phyloP scores from a whole-genome alignment of 371 early-diverging fungal genomes.

The Actinomucor elegans region DNA sequence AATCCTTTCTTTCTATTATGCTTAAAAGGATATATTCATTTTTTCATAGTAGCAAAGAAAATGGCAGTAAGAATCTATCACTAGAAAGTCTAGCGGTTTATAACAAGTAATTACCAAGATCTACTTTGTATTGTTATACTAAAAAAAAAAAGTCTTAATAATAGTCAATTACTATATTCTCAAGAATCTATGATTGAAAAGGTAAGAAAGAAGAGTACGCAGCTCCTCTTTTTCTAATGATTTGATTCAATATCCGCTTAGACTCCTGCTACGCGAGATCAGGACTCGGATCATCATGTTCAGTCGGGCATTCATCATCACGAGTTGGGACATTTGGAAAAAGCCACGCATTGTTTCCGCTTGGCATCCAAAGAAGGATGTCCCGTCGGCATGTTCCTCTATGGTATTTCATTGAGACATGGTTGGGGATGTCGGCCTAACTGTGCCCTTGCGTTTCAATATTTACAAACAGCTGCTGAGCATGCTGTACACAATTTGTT shows the following conservation, averaged over 20 bases:
- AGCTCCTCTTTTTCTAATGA: background rate
- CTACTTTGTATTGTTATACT: too few relatives aligned
- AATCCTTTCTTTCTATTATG: background rate
- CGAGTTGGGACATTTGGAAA: constrained; percentile 66
- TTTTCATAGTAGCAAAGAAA: constrained; percentile 3
- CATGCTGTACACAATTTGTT: constrained; percentile 62
- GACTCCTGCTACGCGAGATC: background rate
- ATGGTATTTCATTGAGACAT: constrained; percentile 77
- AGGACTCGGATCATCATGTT: constrained; percentile 19
- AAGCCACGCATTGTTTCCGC: constrained; percentile 72
- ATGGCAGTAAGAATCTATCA: background rate
- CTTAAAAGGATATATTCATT: constrained; percentile 12
- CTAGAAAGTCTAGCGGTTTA: constrained; percentile 3
- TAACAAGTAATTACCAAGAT: constrained; percentile 2
- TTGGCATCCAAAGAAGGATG: constrained; percentile 63
- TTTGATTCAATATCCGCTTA: background rate
- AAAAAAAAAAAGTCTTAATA: too few relatives aligned
- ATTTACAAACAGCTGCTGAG: constrained; percentile 76
- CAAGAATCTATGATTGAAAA: constrained; percentile 18
- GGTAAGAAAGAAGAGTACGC: constrained; percentile 7
- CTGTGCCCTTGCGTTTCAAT: constrained; percentile 63
- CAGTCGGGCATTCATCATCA: constrained; percentile 64
- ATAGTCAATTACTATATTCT: constrained; percentile 19
- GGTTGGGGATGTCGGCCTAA: constrained; percentile 78
- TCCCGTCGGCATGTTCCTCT: constrained; percentile 77